phyloP scores from a whole-genome alignment of 2,329 filamentous ascomycete genomes.

The Tolypocladium ophioglossoides region DNA sequence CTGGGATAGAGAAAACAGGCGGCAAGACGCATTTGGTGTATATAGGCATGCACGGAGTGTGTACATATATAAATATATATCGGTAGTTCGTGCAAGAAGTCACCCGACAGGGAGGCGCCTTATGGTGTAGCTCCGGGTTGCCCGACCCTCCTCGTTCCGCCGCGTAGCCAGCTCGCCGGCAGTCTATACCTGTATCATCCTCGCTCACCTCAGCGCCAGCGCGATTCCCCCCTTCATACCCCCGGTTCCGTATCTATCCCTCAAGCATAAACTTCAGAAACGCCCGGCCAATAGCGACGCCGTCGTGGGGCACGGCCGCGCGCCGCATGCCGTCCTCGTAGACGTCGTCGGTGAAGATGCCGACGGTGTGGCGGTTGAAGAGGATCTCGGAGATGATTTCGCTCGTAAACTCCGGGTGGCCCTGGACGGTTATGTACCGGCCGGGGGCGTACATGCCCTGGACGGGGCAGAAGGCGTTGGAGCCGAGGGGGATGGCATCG shows the following conservation, averaged over 20 bases:
- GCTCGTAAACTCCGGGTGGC: conserved; percentile 35
- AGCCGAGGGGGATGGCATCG: conserved; percentile 28
- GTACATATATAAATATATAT: background rate
- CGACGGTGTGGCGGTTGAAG: conserved; percentile 46
- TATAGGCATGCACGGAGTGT: background rate
- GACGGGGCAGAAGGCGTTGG: conserved; percentile 27
- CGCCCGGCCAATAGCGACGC: conserved; percentile 59
- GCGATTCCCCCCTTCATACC: background rate
- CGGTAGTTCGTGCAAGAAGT: background rate
- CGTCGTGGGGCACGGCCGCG: conserved; percentile 62
- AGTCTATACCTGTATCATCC: background rate
- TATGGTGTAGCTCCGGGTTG: no score
- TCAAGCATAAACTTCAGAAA: conserved; percentile 71
- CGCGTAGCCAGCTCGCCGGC: background rate
- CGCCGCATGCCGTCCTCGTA: conserved; percentile 59
- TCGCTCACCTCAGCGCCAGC: background rate
- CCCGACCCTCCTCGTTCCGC: background rate
- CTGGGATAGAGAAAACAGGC: background rate
- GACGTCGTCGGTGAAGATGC: conserved; percentile 59
- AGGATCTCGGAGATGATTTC: conserved; percentile 28
- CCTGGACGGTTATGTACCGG: conserved; percentile 31
- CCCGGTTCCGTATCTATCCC: conserved; percentile 14
- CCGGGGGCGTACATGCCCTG: conserved; percentile 31
- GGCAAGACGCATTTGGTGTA: background rate
- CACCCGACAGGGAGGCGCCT: background rate